Conservation (phyloP, 2,329 filamentous ascomycete genomes). For the Akanthomyces uredinophilus region DNA sequence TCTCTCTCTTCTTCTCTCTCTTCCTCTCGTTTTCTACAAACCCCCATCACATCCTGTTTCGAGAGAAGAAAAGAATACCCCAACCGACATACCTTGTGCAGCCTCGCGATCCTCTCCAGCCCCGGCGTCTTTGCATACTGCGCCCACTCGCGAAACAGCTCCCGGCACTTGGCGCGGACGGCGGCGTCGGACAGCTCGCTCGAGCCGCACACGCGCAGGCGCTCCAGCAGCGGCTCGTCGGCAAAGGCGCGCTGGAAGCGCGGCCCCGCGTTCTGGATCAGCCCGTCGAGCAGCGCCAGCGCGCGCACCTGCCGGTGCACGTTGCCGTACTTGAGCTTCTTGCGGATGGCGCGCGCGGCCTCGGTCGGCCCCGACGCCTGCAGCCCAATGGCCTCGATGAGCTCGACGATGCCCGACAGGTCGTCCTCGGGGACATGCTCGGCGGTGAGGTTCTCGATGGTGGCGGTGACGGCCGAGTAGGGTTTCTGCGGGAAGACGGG, state of each 20-base stretch:
- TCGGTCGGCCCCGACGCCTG: conserved; percentile 83
- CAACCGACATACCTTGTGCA: conserved; percentile 60
- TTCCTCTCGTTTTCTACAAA: not conserved
- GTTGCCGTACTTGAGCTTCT: conserved; percentile 98
- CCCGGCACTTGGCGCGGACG: conserved; percentile 83
- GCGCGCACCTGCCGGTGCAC: conserved; percentile 88
- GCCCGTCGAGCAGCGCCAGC: conserved; percentile 80
- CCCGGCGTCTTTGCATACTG: conserved; percentile 78
- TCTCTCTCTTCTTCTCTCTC: not conserved
- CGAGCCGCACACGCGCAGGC: conserved; percentile 79
- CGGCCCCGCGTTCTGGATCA: conserved; percentile 89
- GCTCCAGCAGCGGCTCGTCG: conserved; percentile 87
- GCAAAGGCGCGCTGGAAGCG: conserved; percentile 83
- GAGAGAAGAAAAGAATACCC: no score
- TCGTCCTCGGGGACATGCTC: conserved; percentile 90
- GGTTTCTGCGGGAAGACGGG: conserved; percentile 59
- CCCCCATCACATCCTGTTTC: no score
- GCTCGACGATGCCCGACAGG: conserved; percentile 82
- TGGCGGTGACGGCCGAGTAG: conserved; percentile 89
- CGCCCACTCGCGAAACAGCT: conserved; percentile 84
- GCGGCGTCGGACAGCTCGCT: conserved; percentile 78
- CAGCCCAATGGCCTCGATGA: conserved; percentile 89
- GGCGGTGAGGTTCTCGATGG: conserved; percentile 83
- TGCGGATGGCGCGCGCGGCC: conserved; percentile 85
- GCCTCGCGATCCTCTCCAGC: conserved; percentile 69